These are phyloP conservation scores for Cucurbitaria berberidis DNA, from an alignment of 2,329 filamentous ascomycete genomes.

Conservation along the genomic window DNA sequence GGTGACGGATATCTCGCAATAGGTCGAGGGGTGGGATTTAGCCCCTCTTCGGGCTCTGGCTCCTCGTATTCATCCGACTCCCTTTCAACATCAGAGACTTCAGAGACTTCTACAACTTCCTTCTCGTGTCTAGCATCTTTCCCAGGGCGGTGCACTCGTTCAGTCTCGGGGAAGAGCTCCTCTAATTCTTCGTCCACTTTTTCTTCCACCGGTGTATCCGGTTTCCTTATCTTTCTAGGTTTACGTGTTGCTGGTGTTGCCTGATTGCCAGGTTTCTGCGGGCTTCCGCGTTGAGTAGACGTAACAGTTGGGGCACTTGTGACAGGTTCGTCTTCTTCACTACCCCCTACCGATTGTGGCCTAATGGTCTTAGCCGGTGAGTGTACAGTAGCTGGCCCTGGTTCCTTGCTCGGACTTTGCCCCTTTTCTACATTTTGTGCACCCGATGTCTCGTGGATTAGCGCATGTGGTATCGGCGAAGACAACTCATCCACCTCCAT, in stretches of 20 bases:
- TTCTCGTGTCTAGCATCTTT: constrained; percentile 4
- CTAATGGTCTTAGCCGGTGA: constrained; percentile 12
- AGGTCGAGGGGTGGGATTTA: constrained; percentile 14
- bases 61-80: constrained; percentile 22
- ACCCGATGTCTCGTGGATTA: constrained; percentile 9
- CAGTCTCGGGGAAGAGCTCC: constrained; percentile 28
- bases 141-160: constrained; percentile 4
- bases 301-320: neutral
- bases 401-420: neutral
- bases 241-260: constrained; percentile 21
- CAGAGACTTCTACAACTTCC: constrained; percentile 19
- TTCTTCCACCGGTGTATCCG: constrained; percentile 1
- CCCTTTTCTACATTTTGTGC: neutral
- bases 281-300: constrained; percentile 21
- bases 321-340: neutral
- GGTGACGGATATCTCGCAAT: constrained; percentile 16
- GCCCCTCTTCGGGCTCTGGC: constrained; percentile 22
- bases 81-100: constrained; percentile 24
- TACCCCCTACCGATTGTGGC: constrained; percentile 3
- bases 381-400: neutral
- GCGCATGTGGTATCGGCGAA: constrained; percentile 12
- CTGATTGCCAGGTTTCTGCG: constrained; percentile 12
- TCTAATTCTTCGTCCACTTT: constrained; percentile 16
- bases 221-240: constrained; percentile 10
- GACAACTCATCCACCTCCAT: constrained; percentile 29